phyloP scores from a whole-genome alignment of 2,329 filamentous ascomycete species.

The Magnaporthales sp. region DNA sequence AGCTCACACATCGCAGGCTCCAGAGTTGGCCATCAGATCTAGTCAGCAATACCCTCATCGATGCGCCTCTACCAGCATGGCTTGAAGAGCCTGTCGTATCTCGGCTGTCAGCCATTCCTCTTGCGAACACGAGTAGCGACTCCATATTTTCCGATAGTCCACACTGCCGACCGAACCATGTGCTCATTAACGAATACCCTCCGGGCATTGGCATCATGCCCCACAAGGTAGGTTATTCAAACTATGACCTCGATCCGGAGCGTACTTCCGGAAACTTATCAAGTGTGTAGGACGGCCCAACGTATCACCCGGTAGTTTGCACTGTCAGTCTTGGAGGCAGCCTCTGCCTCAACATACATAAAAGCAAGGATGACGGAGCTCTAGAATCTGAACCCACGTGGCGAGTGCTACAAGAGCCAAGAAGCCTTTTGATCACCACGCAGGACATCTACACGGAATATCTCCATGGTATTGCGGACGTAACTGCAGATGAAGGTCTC shows the following conservation, averaged over 20 bases:
- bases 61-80: constrained; percentile 66
- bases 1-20: constrained; percentile 78
- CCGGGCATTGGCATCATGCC: constrained; percentile 93
- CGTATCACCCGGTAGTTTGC: constrained; percentile 82
- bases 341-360: constrained; percentile 70
- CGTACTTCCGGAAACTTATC: constrained; percentile 2
- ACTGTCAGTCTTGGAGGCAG: constrained; percentile 78
- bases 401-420: constrained; percentile 71
- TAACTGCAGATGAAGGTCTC: constrained; percentile 58
- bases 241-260: neutral
- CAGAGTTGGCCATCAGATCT: constrained; percentile 87
- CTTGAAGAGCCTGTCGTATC: constrained; percentile 61
- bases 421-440: constrained; percentile 70
- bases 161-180: constrained; percentile 76
- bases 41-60: constrained; percentile 67
- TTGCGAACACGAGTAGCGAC: constrained; percentile 19
- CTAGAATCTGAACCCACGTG: constrained; percentile 40
- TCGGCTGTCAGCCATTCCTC: constrained; percentile 43
- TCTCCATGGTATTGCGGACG: constrained; percentile 65
- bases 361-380: constrained; percentile 52
- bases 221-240: constrained; percentile 52
- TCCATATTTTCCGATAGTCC: constrained; percentile 54
- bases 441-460: constrained; percentile 59
- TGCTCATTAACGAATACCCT: constrained; percentile 86
- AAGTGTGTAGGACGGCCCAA: constrained; percentile 57